Evolutionary conservation across 768 basidiomycete species (phyloP).

Genomic region (Russula sp.): DNA sequence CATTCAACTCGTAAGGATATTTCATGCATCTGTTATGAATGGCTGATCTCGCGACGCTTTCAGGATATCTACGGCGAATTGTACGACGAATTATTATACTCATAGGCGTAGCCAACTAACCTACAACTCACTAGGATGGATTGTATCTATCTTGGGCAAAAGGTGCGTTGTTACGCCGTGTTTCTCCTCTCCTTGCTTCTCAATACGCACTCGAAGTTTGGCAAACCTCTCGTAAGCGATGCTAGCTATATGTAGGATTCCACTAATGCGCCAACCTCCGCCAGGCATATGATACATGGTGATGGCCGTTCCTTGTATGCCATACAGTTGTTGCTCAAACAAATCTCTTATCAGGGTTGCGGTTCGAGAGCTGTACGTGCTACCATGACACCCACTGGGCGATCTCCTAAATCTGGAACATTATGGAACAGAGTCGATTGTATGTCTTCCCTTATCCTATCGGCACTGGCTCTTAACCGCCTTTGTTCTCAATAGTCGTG

Average conservation of each 20-base stretch:
- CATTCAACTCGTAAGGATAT: constrained; percentile 62
- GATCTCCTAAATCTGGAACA: neutral
- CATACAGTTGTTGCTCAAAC: neutral
- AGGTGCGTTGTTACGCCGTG: constrained; percentile 41
- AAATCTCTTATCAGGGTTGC: constrained; percentile 25
- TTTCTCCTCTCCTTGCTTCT: neutral
- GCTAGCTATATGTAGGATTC: neutral
- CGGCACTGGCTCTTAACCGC: neutral
- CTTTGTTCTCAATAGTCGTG: constrained; percentile 45
- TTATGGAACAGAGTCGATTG: constrained; percentile 53
- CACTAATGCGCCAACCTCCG: neutral
- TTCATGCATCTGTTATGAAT: neutral
- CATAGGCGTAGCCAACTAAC: neutral
- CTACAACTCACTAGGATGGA: constrained; percentile 57
- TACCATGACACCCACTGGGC: neutral
- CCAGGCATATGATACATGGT: constrained; percentile 59
- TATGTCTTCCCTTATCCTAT: constrained; percentile 3
- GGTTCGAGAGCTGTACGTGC: constrained; percentile 59
- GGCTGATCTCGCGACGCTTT: constrained; percentile 5
- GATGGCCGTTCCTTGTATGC: neutral
- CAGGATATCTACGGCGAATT: constrained; percentile 97
- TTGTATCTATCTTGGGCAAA: constrained; percentile 94
- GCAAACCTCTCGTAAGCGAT: constrained; percentile 59
- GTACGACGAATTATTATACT: constrained; percentile 36
- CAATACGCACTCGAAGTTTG: constrained; percentile 42